phyloP scores from a whole-genome alignment of 2,329 filamentous ascomycete genomes.

The Penicillium sumatraense region DNA sequence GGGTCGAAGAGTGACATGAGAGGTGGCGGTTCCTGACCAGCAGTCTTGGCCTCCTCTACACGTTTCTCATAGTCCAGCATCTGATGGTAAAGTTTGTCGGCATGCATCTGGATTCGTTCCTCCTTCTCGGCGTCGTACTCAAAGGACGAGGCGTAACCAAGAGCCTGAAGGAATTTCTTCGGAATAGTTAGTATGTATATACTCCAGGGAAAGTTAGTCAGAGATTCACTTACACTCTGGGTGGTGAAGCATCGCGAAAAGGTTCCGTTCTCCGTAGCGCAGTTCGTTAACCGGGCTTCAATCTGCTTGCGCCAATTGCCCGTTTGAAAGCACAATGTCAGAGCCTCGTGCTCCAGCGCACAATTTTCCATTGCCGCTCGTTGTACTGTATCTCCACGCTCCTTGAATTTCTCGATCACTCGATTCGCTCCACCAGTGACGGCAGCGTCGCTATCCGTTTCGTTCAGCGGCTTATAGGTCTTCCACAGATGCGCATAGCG shows the following conservation, averaged over 20 bases:
- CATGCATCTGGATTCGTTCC: slow-evolving; percentile 93
- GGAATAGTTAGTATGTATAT: background rate
- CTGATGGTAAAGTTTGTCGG: slow-evolving; percentile 84
- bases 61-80: slow-evolving; percentile 81
- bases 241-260: slow-evolving; percentile 89
- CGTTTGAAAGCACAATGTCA: slow-evolving; percentile 78
- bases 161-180: slow-evolving; percentile 82
- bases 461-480: slow-evolving; percentile 75
- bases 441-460: slow-evolving; percentile 70
- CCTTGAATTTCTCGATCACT: slow-evolving; percentile 82
- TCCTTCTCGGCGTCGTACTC: slow-evolving; percentile 70
- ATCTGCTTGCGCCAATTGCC: slow-evolving; percentile 68
- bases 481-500: slow-evolving; percentile 91
- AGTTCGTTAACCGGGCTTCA: slow-evolving; percentile 70
- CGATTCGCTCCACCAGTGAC: slow-evolving; percentile 83
- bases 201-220: background rate
- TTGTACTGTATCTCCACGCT: slow-evolving; percentile 76
- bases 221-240: slow-evolving; percentile 67
- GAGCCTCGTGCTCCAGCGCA: slow-evolving; percentile 79
- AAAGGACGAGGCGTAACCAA: slow-evolving; percentile 78
- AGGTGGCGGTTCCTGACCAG: slow-evolving; percentile 47
- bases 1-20: slow-evolving; percentile 52
- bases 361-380: slow-evolving; percentile 91
- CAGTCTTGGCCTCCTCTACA: slow-evolving; percentile 63
- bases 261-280: slow-evolving; percentile 72